Evolutionary conservation across 1,139 yeast species (phyloP).

Genomic region (Suhomyces chickasaworum): DNA sequence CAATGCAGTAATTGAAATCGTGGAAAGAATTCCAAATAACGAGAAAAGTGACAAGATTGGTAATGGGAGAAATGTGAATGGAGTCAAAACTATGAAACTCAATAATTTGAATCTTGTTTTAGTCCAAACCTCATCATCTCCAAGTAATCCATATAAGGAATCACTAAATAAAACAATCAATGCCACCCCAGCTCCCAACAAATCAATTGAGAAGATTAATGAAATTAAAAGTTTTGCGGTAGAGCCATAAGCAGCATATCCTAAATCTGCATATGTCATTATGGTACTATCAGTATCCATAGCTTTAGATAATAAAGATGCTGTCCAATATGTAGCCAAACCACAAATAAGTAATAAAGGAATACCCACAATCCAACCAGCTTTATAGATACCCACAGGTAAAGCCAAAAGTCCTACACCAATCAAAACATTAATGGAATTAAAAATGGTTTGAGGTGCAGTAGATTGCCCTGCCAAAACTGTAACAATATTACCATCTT

Average conservation of each 20-base stretch:
- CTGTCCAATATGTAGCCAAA: conserved; percentile 47
- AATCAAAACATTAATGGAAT: conserved; percentile 49
- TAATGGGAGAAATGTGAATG: conserved; percentile 49
- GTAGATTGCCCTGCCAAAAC: conserved; percentile 78
- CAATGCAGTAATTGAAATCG: conserved; percentile 44
- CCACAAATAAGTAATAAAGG: conserved; percentile 45
- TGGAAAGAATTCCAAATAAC: conserved; percentile 47
- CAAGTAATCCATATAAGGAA: conserved; percentile 47
- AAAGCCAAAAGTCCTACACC: conserved; percentile 54
- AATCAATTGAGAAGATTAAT: conserved; percentile 46
- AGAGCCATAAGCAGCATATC: conserved; percentile 72
- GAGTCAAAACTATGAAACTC: conserved; percentile 47
- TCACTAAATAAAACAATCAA: conserved; percentile 58
- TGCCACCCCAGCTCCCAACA: conserved; percentile 59
- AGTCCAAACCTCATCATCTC: conserved; percentile 44
- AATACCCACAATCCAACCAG: conserved; percentile 49
- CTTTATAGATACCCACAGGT: conserved; percentile 49
- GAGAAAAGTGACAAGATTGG: conserved; percentile 48
- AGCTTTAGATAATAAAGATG: conserved; percentile 40
- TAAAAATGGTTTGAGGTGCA: conserved; percentile 52
- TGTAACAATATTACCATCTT: conserved; percentile 73
- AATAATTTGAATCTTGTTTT: conserved; percentile 39
- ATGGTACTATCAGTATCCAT: conserved; percentile 75
- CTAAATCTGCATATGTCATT: conserved; percentile 87
- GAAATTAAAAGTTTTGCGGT: conserved; percentile 46